Percentiles rank a stretch among this genome's conserved stretches.
These are phyloP conservation scores for Lagenidium giganteum DNA, from an alignment of 352 stramenopile species.

Conservation along the genomic window DNA sequence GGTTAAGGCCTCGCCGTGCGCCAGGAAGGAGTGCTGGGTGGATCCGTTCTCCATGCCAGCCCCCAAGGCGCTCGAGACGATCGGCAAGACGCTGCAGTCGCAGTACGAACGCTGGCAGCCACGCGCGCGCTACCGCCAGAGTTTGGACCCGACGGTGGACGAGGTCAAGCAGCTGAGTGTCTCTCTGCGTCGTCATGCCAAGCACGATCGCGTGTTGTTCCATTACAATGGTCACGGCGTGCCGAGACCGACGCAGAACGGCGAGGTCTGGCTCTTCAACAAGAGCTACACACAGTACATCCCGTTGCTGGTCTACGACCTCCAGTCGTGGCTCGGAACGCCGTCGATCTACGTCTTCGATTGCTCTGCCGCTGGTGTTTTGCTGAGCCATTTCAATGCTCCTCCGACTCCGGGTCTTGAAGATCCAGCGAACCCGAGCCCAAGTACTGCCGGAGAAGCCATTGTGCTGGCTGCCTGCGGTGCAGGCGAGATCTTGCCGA, in stretches of 20 bases:
- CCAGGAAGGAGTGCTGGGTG: slow-evolving; percentile 98
- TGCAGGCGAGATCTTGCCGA: slow-evolving; percentile 93
- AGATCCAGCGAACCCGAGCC: not conserved
- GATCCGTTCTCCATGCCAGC: slow-evolving; percentile 93
- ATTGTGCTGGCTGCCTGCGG: slow-evolving; percentile 97
- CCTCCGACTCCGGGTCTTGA: slow-evolving; percentile 18
- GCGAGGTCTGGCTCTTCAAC: slow-evolving; percentile 99
- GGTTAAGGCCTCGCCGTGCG: slow-evolving; percentile 94
- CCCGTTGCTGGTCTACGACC: slow-evolving; percentile 94
- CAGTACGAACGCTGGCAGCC: slow-evolving; percentile 97
- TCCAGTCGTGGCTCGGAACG: slow-evolving; percentile 92
- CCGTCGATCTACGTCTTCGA: slow-evolving; percentile 98
- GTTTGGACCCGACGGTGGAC: slow-evolving; percentile 96
- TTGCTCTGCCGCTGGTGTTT: slow-evolving; percentile 93
- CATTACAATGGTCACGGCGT: slow-evolving; percentile 99
- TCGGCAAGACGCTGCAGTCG: slow-evolving; percentile 92
- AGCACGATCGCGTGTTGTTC: slow-evolving; percentile 94
- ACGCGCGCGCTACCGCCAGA: slow-evolving; percentile 91
- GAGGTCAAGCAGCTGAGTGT: slow-evolving; percentile 93
- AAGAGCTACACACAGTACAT: slow-evolving; percentile 99
- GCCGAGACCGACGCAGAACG: slow-evolving; percentile 93
- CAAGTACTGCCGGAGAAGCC: slow-evolving; percentile 63
- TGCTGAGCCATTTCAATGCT: slow-evolving; percentile 93
- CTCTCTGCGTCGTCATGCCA: slow-evolving; percentile 88
- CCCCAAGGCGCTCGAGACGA: slow-evolving; percentile 95